A percentile compares a stretch with the other conserved stretches of the same genome.
phyloP scores from a whole-genome alignment of 2,329 filamentous ascomycete genomes.

The Orbilia ellipsospora region DNA sequence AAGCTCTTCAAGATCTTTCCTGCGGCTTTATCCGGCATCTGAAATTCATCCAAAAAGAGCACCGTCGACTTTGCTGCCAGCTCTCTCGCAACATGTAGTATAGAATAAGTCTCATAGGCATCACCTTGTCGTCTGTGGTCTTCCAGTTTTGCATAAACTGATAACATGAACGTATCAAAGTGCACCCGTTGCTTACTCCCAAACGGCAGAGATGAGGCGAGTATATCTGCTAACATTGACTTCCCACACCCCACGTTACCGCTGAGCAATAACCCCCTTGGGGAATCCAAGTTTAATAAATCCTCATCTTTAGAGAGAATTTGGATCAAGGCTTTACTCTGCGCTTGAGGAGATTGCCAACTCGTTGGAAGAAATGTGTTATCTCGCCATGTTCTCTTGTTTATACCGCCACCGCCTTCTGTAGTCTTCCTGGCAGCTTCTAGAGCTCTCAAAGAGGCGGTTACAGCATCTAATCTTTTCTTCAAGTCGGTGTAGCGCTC shows the following conservation, averaged over 20 bases:
- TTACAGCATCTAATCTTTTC: slow-evolving; percentile 46
- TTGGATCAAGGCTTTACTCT: slow-evolving; percentile 73
- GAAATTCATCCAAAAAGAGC: slow-evolving; percentile 84
- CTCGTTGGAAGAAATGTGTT: slow-evolving; percentile 71
- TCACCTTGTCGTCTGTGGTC: slow-evolving; percentile 63
- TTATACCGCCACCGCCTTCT: slow-evolving; percentile 64
- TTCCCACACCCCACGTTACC: slow-evolving; percentile 87
- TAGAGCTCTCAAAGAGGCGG: slow-evolving; percentile 30
- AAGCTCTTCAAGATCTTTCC: slow-evolving; percentile 83
- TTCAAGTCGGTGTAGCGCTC: slow-evolving; percentile 76
- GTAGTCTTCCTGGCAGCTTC: slow-evolving; percentile 21
- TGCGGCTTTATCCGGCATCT: slow-evolving; percentile 80
- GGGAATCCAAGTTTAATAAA: slow-evolving; percentile 71
- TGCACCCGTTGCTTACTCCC: slow-evolving; percentile 80
- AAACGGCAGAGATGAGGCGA: slow-evolving; percentile 81
- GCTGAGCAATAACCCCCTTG: slow-evolving; percentile 79
- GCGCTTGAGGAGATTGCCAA: slow-evolving; percentile 69
- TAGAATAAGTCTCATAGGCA: slow-evolving; percentile 70
- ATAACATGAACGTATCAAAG: slow-evolving; percentile 87
- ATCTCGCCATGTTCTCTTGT: slow-evolving; percentile 69
- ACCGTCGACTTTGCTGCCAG: slow-evolving; percentile 80
- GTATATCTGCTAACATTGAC: slow-evolving; percentile 83
- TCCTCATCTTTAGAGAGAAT: slow-evolving; percentile 72
- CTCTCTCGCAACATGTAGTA: slow-evolving; percentile 73
- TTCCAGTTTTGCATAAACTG: slow-evolving; percentile 78